Evolutionary conservation across 805 yeast genomes (phyloP), one percentile per base, ranked within the genome.

Genomic region (Pichia membranifaciens): DNA sequence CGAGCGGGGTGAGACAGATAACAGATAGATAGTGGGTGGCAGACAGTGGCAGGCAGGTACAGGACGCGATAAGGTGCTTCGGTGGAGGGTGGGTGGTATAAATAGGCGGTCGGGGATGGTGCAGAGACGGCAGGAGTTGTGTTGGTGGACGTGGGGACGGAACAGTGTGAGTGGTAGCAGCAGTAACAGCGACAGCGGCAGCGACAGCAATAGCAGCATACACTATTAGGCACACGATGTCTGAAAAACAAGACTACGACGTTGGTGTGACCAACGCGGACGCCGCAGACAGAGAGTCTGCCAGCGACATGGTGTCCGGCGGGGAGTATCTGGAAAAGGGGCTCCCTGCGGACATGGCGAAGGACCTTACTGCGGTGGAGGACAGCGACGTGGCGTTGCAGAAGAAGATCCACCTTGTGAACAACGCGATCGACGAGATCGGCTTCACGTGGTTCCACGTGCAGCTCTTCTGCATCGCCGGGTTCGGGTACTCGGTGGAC

Each of bases 401-500:
- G 16, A 58, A 58, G 38, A 76, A 75, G 50, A 72, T 76, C 57
- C 62, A 60, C 38, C 58, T 78, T 9, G 63, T 78, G 43, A 76
- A 78, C 58, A 61, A 75, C 48, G 81, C 84, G 16, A 67, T 79
- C 48, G 82, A 79, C 56, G 80, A 79, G 54, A 76, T 79, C 45
- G 84, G 84, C 0, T 76, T 79, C 62, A 78, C 84, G 1, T 71
- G 75, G 69, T 75, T 72, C 53, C 82, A 78, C 51, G 63, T 69
- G 47, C 69, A 73, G 56, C 59, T 75, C 12, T 76, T 78, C 56
- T 67, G 69, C 50, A 58, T 78, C 18, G 77, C 77, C 25, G 83
- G 82, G 8, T 71, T 74, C 64, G 83, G 83, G 25, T 78, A 77
- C 50, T 71, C 76, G 4, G 78, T 72, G 13, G 81, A 79, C 54